Conservation (phyloP, 345 rosid genomes). For the Eucalyptus albens region DNA sequence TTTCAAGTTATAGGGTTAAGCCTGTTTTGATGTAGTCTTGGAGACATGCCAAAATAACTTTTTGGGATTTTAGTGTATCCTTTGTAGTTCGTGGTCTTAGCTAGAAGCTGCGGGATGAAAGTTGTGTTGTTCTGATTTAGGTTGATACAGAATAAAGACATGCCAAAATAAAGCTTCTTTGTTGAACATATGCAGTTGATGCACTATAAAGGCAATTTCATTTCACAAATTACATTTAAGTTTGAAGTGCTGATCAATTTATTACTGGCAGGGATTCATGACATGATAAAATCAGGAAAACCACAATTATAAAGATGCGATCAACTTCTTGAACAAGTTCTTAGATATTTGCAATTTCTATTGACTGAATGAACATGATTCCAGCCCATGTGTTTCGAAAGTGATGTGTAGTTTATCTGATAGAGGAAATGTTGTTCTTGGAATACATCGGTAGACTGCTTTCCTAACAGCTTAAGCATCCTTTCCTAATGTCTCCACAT, state of each 20-base stretch:
- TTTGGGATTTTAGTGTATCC: neutral
- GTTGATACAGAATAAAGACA: neutral
- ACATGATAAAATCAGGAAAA: neutral
- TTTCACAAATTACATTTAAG: neutral
- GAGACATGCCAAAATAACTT: neutral
- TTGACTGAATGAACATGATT: neutral
- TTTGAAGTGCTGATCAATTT: neutral
- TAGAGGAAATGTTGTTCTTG: neutral
- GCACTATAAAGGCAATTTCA: neutral
- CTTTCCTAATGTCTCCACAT: neutral
- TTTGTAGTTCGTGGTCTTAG: neutral
- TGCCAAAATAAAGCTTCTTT: conserved; percentile 38
- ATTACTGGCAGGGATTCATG: neutral
- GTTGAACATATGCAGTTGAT: neutral
- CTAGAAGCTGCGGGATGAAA: neutral
- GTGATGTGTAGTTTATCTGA: neutral
- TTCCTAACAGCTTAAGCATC: neutral
- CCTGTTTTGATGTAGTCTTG: neutral
- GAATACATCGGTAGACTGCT: neutral
- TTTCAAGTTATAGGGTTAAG: neutral
- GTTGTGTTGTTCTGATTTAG: neutral
- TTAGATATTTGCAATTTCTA: neutral
- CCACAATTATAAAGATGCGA: neutral
- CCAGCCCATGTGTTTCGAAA: neutral
- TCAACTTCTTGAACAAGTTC: neutral